Percentiles rank a stretch among this genome's conserved stretches.
phyloP scores from a whole-genome alignment of 768 basidiomycete species.

The Lactarius psammicola region DNA sequence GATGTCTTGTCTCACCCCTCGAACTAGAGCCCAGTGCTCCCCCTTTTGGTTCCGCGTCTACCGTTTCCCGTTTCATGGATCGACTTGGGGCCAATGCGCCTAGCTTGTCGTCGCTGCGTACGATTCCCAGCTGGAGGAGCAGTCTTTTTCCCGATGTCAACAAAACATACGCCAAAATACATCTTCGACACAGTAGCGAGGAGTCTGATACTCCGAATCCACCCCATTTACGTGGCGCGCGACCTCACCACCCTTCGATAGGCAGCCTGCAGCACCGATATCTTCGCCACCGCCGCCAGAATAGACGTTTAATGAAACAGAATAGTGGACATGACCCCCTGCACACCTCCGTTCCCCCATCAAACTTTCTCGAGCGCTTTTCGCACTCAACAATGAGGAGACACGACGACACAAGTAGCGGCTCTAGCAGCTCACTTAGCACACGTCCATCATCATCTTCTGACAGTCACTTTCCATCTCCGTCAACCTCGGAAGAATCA shows the following conservation, averaged over 20 bases:
- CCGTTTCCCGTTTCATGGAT: slow-evolving; percentile 6
- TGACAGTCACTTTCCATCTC: neutral
- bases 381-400: neutral
- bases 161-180: neutral
- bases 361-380: neutral
- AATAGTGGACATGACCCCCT: neutral
- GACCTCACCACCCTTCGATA: neutral
- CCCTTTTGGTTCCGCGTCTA: neutral
- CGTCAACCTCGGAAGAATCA: slow-evolving; percentile 15
- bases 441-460: neutral
- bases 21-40: neutral
- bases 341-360: neutral
- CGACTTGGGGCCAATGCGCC: slow-evolving; percentile 5
- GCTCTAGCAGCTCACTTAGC: slow-evolving; percentile 2
- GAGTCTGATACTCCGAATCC: neutral
- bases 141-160: neutral
- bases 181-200: neutral
- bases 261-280: neutral
- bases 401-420: neutral
- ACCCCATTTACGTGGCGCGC: neutral
- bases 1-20: neutral
- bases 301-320: neutral
- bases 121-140: slow-evolving; percentile 14
- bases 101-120: slow-evolving; percentile 12
- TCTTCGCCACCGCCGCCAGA: neutral